Conservation (phyloP, 208 protist genomes). For the Blastocrithidia nonstop region DNA sequence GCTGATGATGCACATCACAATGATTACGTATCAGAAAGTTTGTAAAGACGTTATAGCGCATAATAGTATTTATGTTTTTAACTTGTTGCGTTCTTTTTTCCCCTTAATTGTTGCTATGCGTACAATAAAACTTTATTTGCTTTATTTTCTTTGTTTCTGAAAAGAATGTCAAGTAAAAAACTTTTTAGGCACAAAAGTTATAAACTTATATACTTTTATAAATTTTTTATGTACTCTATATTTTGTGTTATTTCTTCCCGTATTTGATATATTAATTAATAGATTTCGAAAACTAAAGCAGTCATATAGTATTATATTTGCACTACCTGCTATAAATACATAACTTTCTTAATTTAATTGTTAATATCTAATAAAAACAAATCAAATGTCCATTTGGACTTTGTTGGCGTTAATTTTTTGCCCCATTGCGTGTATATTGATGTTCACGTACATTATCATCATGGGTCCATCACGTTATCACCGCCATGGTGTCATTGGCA, state of each 20-base stretch:
- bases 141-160: slow-evolving; percentile 2
- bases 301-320: no score
- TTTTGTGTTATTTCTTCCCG: no score
- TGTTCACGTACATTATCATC: slow-evolving; percentile 77
- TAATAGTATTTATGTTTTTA: not conserved
- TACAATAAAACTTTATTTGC: not conserved
- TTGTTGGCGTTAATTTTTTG: slow-evolving; percentile 13
- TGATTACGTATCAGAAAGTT: no score
- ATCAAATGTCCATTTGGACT: slow-evolving; percentile 8
- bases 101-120: not conserved
- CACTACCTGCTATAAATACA: no score
- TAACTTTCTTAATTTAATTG: no score
- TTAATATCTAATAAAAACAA: no score
- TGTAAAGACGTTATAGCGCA: not conserved
- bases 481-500: slow-evolving; percentile 68
- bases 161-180: not conserved
- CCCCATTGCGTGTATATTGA: slow-evolving; percentile 11
- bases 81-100: not conserved
- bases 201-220: not conserved
- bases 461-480: slow-evolving; percentile 82
- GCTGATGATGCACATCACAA: no score
- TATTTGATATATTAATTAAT: no score
- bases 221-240: no score
- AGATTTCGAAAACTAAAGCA: no score
- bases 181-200: not conserved